These are phyloP conservation scores for Talaromyces rugulosus DNA, from an alignment of 2,329 filamentous ascomycete genomes.

Conservation along the genomic window DNA sequence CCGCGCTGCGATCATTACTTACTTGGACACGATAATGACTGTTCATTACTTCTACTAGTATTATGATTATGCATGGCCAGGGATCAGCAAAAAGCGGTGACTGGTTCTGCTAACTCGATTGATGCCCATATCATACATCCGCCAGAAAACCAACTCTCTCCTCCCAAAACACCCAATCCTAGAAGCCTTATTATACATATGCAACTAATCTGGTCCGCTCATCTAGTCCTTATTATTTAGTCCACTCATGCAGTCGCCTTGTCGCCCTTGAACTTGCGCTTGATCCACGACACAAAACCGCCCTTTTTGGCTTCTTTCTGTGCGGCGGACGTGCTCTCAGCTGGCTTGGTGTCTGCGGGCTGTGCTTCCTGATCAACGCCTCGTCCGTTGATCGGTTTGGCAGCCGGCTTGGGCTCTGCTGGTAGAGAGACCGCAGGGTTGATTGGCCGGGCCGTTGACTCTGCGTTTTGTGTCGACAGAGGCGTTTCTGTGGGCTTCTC, in stretches of 20 bases:
- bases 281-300: constrained; percentile 13
- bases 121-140: neutral
- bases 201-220: neutral
- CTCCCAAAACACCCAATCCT: neutral
- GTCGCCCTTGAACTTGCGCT: constrained; percentile 14
- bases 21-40: no score
- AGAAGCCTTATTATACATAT: neutral
- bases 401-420: neutral
- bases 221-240: neutral
- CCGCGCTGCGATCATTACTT: no score
- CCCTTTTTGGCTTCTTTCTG: constrained; percentile 12
- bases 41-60: neutral
- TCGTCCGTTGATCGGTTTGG: constrained; percentile 1
- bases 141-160: neutral
- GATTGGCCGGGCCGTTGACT: neutral
- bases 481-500: neutral
- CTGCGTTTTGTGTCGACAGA: neutral
- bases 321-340: neutral
- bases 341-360: neutral
- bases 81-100: neutral
- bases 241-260: constrained; percentile 3
- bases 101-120: neutral
- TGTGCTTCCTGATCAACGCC: neutral
- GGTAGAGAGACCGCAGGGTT: neutral
- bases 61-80: neutral